These are phyloP conservation scores for Tinospora cordifolia DNA, from an alignment of 164 flowering plant genomes.

Conservation along the genomic window DNA sequence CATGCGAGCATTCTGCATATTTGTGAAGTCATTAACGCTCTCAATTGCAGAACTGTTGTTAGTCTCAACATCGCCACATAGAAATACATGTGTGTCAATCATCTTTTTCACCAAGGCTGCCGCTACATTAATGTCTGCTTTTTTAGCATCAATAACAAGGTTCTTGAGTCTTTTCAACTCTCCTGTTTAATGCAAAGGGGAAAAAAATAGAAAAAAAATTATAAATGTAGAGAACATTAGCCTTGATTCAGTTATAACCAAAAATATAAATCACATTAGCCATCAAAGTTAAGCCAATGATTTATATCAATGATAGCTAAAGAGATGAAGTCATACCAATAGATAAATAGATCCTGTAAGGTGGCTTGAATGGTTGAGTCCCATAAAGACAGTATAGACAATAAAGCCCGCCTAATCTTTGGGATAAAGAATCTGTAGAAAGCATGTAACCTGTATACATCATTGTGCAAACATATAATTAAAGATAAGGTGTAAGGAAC, in stretches of 20 bases:
- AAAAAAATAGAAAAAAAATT: constrained; percentile 4
- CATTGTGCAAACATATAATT: no score
- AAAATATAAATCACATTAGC: no score
- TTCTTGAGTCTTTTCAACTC: constrained; percentile 46
- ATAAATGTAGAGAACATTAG: background rate
- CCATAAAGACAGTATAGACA: constrained; percentile 86
- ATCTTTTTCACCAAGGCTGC: constrained; percentile 56
- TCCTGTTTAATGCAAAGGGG: constrained; percentile 28
- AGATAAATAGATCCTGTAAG: constrained; percentile 65
- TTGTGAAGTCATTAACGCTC: constrained; percentile 45
- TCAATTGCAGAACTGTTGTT: constrained; percentile 44
- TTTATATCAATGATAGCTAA: no score
- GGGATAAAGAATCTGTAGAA: constrained; percentile 42
- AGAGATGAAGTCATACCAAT: constrained; percentile 37
- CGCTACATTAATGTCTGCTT: constrained; percentile 31
- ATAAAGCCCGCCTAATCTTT: constrained; percentile 76
- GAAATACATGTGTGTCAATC: constrained; percentile 59
- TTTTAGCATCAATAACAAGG: constrained; percentile 47
- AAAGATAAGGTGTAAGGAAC: no score
- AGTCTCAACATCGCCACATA: constrained; percentile 63
- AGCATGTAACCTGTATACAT: constrained; percentile 54
- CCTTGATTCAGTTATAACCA: no score
- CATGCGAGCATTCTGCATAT: constrained; percentile 45
- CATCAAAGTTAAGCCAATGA: no score
- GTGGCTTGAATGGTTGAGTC: constrained; percentile 85